Base-by-base conservation (phyloP, 2,329 filamentous ascomycete genomes). In the Pseudogymnoascus sp. region DNA sequence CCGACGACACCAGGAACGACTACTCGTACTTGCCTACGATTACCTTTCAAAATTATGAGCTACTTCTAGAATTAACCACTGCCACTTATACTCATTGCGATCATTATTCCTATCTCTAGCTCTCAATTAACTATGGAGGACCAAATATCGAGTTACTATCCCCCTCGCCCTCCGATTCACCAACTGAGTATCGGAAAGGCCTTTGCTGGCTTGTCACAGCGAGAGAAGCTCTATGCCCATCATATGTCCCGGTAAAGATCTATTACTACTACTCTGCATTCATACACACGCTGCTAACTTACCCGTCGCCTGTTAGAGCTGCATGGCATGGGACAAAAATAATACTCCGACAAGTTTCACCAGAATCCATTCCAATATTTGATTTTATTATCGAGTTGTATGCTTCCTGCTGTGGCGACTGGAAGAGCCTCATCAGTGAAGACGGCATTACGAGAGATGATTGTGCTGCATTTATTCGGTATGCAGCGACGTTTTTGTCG, bases 151-250 rank as follows among this genome's bases (percentile, higher is more conserved):
- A 16, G 37, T 2, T 13, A 31, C 61, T 36, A 5, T 6, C 31
- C 41, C 3, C 61, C 61, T 31, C 41, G 61, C 10, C 39, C 81
- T 82, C 48, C 86, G 88, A 74, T 60, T 60, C 54, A 60, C 36
- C 54, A 60, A 25, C 54, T 60, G 4, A 57, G 43, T 51, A 34
- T 51, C 8, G 6, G 23, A 4, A 23, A 19, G 21, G 61, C 65
- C 1, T 90, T 90, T 71, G 82, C 87, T 48, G 80, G 78, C 25
- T 75, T 86, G 60, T 78, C 74, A 19, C 72, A 78, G 39, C 74
- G 81, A 65, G 79, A 89, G 74, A 86, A 87, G 74, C 80, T 83
- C 74, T 89, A 89, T 76, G 84, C 85, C 16, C 86, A 89, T 74
- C 82, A 83, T 69, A 81, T 88, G 71, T 70, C 71, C 41, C 69